A percentile compares a stretch with the other conserved stretches of the same genome.
These are phyloP conservation scores for Candida smagusa DNA, from an alignment of 1,139 yeast species.

Conservation along the genomic window DNA sequence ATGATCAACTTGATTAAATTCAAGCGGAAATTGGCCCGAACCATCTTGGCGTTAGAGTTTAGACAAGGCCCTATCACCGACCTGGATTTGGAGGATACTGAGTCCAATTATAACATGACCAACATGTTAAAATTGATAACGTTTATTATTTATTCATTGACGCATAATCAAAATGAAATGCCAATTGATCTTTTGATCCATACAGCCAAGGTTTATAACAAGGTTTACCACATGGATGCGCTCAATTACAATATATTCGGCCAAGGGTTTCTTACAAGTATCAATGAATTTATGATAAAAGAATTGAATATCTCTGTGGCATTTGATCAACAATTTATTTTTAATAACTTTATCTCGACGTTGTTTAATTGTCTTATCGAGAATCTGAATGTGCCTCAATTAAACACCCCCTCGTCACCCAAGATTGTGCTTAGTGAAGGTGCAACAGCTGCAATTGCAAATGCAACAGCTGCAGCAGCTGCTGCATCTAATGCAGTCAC, in stretches of 20 bases:
- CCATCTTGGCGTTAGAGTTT: slow-evolving; percentile 1
- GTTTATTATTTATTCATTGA: slow-evolving; percentile 16
- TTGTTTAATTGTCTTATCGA: slow-evolving; percentile 15
- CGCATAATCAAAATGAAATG: slow-evolving; percentile 11
- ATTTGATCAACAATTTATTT: slow-evolving; percentile 10
- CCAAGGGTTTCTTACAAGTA: slow-evolving; percentile 18
- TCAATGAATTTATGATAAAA: slow-evolving; percentile 12
- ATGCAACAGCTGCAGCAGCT: slow-evolving; percentile 1
- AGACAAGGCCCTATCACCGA: slow-evolving; percentile 1
- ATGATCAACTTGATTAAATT: slow-evolving; percentile 3
- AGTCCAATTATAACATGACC: slow-evolving; percentile 17
- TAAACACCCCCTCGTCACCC: slow-evolving; percentile 2
- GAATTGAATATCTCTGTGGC: slow-evolving; percentile 2
- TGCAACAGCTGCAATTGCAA: slow-evolving; percentile 1
- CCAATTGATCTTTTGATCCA: slow-evolving; percentile 13
- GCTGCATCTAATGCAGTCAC: not conserved
- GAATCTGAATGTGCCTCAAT: slow-evolving; percentile 4
- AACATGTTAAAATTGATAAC: slow-evolving; percentile 18
- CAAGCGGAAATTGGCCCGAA: slow-evolving; percentile 1
- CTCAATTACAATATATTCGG: slow-evolving; percentile 19
- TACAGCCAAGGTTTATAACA: slow-evolving; percentile 16
- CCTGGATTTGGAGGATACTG: slow-evolving; percentile 9
- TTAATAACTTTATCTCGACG: slow-evolving; percentile 12
- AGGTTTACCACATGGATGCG: slow-evolving; percentile 18
- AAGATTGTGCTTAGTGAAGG: slow-evolving; percentile 1